A percentile compares a stretch with the other conserved stretches of the same genome.
These are phyloP conservation scores for Calonectria ilicicola DNA, from an alignment of 2,329 filamentous ascomycete genomes.

Conservation along the genomic window DNA sequence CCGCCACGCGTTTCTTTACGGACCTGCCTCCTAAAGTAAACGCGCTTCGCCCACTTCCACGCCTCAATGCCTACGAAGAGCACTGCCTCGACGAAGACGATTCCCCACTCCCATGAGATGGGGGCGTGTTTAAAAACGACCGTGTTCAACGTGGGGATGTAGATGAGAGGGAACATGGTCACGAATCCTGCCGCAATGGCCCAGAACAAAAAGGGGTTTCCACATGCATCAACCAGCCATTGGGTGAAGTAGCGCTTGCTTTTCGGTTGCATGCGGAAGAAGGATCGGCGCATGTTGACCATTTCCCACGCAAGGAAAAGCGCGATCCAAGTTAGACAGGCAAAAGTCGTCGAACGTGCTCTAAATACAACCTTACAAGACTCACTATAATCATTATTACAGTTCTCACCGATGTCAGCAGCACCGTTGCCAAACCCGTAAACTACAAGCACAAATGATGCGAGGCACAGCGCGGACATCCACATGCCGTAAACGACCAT, in stretches of 20 bases:
- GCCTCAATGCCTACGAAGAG: conserved; percentile 68
- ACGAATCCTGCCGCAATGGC: conserved; percentile 61
- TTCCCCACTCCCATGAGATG: conserved; percentile 72
- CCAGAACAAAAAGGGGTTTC: conserved; percentile 78
- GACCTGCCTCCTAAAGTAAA: conserved; percentile 51
- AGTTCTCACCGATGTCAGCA: conserved; percentile 66
- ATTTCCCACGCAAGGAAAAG: conserved; percentile 83
- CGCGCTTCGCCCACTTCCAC: conserved; percentile 69
- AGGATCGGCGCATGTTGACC: conserved; percentile 75
- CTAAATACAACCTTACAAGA: conserved; percentile 73
- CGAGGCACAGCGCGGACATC: conserved; percentile 71
- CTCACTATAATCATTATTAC: conserved; percentile 67
- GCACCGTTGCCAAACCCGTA: conserved; percentile 60
- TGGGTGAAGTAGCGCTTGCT: conserved; percentile 72
- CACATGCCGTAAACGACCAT: conserved; percentile 76
- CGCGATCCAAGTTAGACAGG: conserved; percentile 79
- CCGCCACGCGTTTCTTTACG: conserved; percentile 34
- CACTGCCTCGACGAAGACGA: conserved; percentile 65
- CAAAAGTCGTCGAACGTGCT: conserved; percentile 78
- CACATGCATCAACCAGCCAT: conserved; percentile 75
- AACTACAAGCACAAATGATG: conserved; percentile 64
- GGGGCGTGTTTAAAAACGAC: conserved; percentile 68
- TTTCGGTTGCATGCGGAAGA: conserved; percentile 78
- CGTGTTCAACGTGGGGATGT: conserved; percentile 69
- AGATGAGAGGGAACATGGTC: conserved; percentile 63